These are phyloP conservation scores for Magnusiomyces sp. DNA, from an alignment of 1,139 yeast genomes.

Conservation along the genomic window DNA sequence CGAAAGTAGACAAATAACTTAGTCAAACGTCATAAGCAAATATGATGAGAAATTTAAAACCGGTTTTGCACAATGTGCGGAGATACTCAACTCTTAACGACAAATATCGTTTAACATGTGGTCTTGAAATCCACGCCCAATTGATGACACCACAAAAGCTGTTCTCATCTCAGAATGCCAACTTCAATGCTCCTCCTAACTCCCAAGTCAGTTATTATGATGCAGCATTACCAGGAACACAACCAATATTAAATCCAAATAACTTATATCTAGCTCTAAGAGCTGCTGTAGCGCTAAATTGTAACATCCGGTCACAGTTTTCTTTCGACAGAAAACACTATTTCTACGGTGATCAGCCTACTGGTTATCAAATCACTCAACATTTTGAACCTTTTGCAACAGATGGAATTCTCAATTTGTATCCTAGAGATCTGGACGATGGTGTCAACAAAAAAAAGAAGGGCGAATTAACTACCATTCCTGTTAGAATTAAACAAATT, in stretches of 20 bases:
- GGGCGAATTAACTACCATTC: slow-evolving; percentile 16
- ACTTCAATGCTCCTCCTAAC: slow-evolving; percentile 53
- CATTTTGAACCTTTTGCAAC: slow-evolving; percentile 72
- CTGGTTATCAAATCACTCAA: slow-evolving; percentile 94
- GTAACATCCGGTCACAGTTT: slow-evolving; percentile 48
- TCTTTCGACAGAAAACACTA: slow-evolving; percentile 91
- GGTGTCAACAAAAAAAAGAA: slow-evolving; percentile 31
- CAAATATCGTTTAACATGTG: slow-evolving; percentile 55
- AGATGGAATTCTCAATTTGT: slow-evolving; percentile 49
- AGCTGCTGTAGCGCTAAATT: slow-evolving; percentile 64
- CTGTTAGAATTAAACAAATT: slow-evolving; percentile 51
- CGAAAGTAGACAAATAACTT: no score
- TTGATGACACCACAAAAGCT: slow-evolving; percentile 64
- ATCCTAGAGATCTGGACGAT: slow-evolving; percentile 38
- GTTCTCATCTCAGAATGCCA: slow-evolving; percentile 46
- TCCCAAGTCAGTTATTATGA: slow-evolving; percentile 70
- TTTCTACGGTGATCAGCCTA: slow-evolving; percentile 92
- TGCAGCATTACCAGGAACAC: slow-evolving; percentile 86
- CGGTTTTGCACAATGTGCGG: no score
- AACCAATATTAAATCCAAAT: slow-evolving; percentile 70
- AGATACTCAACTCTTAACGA: not conserved
- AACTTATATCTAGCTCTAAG: slow-evolving; percentile 63
- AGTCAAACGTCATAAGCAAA: no score
- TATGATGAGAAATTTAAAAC: no score
- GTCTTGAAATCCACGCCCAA: slow-evolving; percentile 91